Evolutionary conservation across 2,329 filamentous ascomycete genomes (phyloP).

Genomic region (Clonostachys sp.): DNA sequence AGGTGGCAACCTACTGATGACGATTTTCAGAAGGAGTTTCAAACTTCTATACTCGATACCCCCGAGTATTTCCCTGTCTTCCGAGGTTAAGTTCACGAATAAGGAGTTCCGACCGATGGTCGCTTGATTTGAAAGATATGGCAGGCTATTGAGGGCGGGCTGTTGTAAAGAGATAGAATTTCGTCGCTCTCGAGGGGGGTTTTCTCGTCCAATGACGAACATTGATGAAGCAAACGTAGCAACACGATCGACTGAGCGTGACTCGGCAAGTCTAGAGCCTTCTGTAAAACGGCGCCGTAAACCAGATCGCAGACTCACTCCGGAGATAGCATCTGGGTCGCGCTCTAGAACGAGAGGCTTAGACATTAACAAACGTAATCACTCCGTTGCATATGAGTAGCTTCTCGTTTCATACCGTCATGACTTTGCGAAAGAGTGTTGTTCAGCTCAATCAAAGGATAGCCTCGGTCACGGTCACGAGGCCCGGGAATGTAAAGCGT

Average conservation of each 20-base stretch:
- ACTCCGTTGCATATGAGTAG: too few relatives aligned
- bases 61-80: conserved; percentile 38
- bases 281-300: conserved; percentile 15
- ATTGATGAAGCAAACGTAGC: conserved; percentile 26
- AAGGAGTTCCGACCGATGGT: conserved; percentile 40
- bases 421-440: conserved; percentile 8
- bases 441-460: conserved; percentile 17
- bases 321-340: too few relatives aligned
- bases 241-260: conserved; percentile 27
- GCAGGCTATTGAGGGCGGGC: conserved; percentile 17
- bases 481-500: conserved; percentile 22
- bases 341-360: too few relatives aligned
- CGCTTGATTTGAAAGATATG: conserved; percentile 32
- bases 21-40: conserved; percentile 42
- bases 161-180: conserved; percentile 3
- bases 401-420: conserved; percentile 7
- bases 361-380: too few relatives aligned
- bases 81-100: conserved; percentile 33
- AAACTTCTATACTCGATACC: conserved; percentile 47
- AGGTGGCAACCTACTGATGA: conserved; percentile 20
- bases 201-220: conserved; percentile 26
- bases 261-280: conserved; percentile 16
- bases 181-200: conserved; percentile 6
- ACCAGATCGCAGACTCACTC: background rate
- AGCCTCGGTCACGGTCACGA: conserved; percentile 20